Percentiles rank a stretch among this genome's conserved stretches.
Conservation (phyloP, 2,329 filamentous ascomycete species). For the Beauveria rudraprayagi region DNA sequence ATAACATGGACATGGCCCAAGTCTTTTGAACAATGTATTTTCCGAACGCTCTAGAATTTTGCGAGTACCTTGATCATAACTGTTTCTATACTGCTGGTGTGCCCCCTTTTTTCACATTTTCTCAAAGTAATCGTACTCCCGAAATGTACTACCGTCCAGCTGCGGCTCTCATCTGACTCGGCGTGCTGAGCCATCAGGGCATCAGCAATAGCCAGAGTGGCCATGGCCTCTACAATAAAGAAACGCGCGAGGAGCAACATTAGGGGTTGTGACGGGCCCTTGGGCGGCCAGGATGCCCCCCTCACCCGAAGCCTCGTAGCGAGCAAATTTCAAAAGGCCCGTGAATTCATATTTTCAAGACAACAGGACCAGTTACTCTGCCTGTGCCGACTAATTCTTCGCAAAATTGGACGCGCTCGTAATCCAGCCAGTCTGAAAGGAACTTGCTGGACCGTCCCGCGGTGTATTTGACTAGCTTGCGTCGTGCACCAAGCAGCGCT, state of each 20-base stretch:
- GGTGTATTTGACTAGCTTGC: too few relatives aligned
- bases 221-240: constrained; percentile 87
- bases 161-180: constrained; percentile 33
- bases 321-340: constrained; percentile 20
- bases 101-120: constrained; percentile 14
- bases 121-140: constrained; percentile 7
- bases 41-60: constrained; percentile 16
- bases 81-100: constrained; percentile 17
- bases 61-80: constrained; percentile 15
- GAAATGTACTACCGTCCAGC: neutral
- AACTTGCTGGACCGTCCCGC: too few relatives aligned
- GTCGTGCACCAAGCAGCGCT: too few relatives aligned
- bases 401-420: too few relatives aligned
- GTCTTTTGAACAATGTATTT: constrained; percentile 15
- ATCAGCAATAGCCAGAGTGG: constrained; percentile 79
- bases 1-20: constrained; percentile 16
- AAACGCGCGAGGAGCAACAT: constrained; percentile 64
- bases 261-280: constrained; percentile 85
- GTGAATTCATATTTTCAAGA: too few relatives aligned
- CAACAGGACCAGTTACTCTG: too few relatives aligned
- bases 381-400: too few relatives aligned
- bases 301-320: constrained; percentile 61
- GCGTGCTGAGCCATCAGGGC: constrained; percentile 75
- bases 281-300: constrained; percentile 74
- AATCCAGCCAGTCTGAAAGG: too few relatives aligned